Evolutionary conservation across 192 early-diverging fungal genomes (phyloP).

Genomic region (Linnemannia schmuckeri): DNA sequence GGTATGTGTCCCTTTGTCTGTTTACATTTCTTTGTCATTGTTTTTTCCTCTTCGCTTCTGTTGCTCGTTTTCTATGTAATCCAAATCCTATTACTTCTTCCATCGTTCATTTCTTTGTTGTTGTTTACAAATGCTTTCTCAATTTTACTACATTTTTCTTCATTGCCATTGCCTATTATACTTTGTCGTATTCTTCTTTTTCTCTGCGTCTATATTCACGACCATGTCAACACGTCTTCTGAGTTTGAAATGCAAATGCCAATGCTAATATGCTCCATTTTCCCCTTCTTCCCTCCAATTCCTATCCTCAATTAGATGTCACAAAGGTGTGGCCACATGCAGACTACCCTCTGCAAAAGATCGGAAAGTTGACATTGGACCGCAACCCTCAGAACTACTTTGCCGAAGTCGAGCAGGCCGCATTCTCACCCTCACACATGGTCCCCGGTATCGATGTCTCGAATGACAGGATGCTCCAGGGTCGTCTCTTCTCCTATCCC

Average conservation of each 20-base stretch:
- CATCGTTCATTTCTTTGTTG: neutral
- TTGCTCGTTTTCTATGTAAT: neutral
- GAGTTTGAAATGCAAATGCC: neutral
- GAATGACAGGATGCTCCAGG: slow-evolving; percentile 87
- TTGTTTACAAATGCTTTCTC: neutral
- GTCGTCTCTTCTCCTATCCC: slow-evolving; percentile 86
- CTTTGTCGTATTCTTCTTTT: neutral
- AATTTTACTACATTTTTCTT: neutral
- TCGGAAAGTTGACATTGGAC: slow-evolving; percentile 84
- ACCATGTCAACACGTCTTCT: neutral
- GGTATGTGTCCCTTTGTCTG: slow-evolving; percentile 6
- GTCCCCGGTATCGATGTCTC: slow-evolving; percentile 86
- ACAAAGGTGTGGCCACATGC: slow-evolving; percentile 89
- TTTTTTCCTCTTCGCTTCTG: neutral
- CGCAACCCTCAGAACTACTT: slow-evolving; percentile 90
- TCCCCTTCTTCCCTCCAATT: neutral
- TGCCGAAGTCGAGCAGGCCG: slow-evolving; percentile 87
- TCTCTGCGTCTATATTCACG: neutral
- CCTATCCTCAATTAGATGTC: slow-evolving; percentile 61
- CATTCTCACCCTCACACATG: slow-evolving; percentile 83
- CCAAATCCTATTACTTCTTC: neutral
- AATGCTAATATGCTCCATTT: neutral
- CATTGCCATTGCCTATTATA: neutral
- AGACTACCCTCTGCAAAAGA: slow-evolving; percentile 80
- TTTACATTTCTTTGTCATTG: neutral